phyloP scores from a whole-genome alignment of 2,329 filamentous ascomycete genomes.

The Trichoderma brevicompactum region DNA sequence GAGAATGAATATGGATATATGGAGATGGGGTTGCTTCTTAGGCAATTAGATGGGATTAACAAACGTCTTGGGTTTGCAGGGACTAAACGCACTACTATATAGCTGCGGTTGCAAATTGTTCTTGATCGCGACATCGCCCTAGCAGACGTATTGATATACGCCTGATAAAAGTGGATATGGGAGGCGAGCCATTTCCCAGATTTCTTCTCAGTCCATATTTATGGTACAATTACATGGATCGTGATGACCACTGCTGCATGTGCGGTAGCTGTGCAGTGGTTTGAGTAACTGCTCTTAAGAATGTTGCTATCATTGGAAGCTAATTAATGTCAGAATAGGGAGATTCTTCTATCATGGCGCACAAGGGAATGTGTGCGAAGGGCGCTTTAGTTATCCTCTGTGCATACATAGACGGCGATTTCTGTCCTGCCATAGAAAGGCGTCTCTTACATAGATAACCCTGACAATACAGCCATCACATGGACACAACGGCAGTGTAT shows the following conservation, averaged over 20 bases:
- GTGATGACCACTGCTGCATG: not conserved
- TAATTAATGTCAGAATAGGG: not conserved
- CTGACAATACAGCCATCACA: constrained; percentile 30
- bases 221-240: constrained; percentile 21
- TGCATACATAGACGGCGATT: constrained; percentile 42
- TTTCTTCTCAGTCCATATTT: constrained; percentile 40
- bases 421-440: constrained; percentile 40
- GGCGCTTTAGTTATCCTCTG: constrained; percentile 26
- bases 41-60: constrained; percentile 29
- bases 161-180: constrained; percentile 35
- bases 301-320: not conserved
- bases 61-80: constrained; percentile 38
- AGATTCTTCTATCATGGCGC: not conserved
- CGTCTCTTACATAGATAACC: constrained; percentile 40
- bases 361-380: not conserved
- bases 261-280: not conserved
- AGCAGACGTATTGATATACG: constrained; percentile 42
- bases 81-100: constrained; percentile 35
- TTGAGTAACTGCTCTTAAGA: not conserved
- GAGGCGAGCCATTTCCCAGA: constrained; percentile 42
- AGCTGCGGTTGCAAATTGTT: constrained; percentile 36
- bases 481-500: constrained; percentile 46
- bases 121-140: constrained; percentile 36
- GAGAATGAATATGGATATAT: not conserved
- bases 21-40: constrained; percentile 30